Evolutionary conservation across 345 rosid species (phyloP), one percentile per base, ranked within the genome.

Genomic region (Gossypioides kirkii): DNA sequence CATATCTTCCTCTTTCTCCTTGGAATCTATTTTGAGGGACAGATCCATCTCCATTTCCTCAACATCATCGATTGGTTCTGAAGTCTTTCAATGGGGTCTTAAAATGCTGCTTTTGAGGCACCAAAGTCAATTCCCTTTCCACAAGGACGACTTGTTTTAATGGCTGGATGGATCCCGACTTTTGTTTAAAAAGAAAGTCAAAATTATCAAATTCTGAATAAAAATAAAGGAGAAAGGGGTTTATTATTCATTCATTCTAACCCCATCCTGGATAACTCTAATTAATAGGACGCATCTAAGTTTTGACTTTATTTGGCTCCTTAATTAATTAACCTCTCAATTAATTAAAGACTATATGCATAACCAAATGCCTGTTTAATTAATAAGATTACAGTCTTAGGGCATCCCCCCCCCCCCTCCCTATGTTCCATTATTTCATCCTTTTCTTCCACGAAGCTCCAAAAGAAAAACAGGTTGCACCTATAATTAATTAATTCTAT

Each of bases 91-190:
- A n/a, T n/a, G n/a, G n/a, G n/a, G 47, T 4, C 25, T 64, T 20
- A 6, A 52, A 18, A 20, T 74, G 84, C 81, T 77, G 77, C 86
- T 84, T 86, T 88, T 82, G 84, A 81, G 87, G 87, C 86, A 82
- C 88, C 84, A 73, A 84, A 84, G 87, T 88, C 92, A 84, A 88
- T 76, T 52, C 86, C 85, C 74, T 75, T 82, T 77, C 72, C 86
- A 56, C 77, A 50, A 64, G 74, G 77, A 76, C 28, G 72, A 56
- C 6, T 17, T 50, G 55, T 17, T 50, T 50, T 14, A 14, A 13
- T 1, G 49, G 49, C 10, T 9, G 13, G 13, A 45, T 45, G 38
- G 38, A 32, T 32, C 49, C 49, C 13, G 10, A 9, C 49, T 12
- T 11, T 43, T 13, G 14, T 49, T 49, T 49, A 12, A 16, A 49